Conservation (phyloP, 108 stramenopile genomes). For the Cyclostephanos tholiformis region DNA sequence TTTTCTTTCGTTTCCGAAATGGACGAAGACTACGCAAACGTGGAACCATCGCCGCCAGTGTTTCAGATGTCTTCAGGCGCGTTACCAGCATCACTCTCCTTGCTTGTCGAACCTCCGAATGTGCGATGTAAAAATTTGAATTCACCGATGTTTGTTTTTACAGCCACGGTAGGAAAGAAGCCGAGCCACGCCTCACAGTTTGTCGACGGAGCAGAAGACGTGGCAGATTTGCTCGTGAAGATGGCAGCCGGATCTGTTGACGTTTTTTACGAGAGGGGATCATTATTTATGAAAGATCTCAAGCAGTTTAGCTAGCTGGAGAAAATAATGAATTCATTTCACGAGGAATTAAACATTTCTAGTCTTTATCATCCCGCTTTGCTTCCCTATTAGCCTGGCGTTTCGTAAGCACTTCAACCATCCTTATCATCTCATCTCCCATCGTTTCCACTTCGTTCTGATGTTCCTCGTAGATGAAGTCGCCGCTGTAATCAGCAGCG, state of each 20-base stretch:
- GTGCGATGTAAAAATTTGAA: slow-evolving; percentile 34
- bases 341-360: neutral
- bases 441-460: slow-evolving; percentile 41
- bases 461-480: slow-evolving; percentile 56
- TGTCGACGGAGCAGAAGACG: slow-evolving; percentile 72
- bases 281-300: neutral
- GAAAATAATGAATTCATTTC: neutral
- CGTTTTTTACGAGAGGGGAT: slow-evolving; percentile 5
- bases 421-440: slow-evolving; percentile 38
- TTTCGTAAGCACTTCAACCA: slow-evolving; percentile 23
- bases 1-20: slow-evolving; percentile 81
- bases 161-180: slow-evolving; percentile 80
- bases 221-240: slow-evolving; percentile 69
- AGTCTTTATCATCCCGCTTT: slow-evolving; percentile 15
- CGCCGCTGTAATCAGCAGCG: slow-evolving; percentile 65
- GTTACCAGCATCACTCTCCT: slow-evolving; percentile 16
- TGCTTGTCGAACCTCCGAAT: slow-evolving; percentile 19
- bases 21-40: slow-evolving; percentile 43
- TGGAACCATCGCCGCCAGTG: slow-evolving; percentile 41
- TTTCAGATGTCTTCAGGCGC: slow-evolving; percentile 17
- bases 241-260: slow-evolving; percentile 19
- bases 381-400: slow-evolving; percentile 24
- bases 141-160: slow-evolving; percentile 48
- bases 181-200: slow-evolving; percentile 76
- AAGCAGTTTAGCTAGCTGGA: slow-evolving; percentile 30